Evolutionary conservation across 2,329 filamentous ascomycete genomes (phyloP).

Genomic region (Colletotrichum gigasporum): DNA sequence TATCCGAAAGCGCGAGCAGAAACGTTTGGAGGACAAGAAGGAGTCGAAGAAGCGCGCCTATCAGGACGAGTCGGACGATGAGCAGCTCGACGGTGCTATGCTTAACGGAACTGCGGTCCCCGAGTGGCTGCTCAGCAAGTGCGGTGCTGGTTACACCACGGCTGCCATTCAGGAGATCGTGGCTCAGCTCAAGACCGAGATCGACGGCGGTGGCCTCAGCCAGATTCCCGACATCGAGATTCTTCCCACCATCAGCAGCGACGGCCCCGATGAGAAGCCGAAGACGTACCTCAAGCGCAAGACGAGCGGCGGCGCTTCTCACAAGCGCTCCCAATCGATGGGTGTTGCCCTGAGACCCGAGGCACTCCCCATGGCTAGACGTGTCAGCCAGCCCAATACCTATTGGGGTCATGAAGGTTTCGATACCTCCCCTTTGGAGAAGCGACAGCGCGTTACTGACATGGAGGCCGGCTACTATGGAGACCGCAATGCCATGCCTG

Average conservation of each 20-base stretch:
- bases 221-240: constrained; percentile 69
- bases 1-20: constrained; percentile 71
- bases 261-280: constrained; percentile 38
- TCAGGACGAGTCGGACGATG: constrained; percentile 39
- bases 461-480: constrained; percentile 32
- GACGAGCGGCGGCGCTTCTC: constrained; percentile 33
- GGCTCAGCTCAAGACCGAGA: constrained; percentile 53
- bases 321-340: constrained; percentile 48
- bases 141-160: constrained; percentile 58
- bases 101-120: constrained; percentile 53
- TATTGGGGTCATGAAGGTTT: constrained; percentile 32
- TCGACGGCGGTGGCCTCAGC: constrained; percentile 50
- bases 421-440: constrained; percentile 36
- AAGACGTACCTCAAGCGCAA: constrained; percentile 40
- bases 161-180: constrained; percentile 58
- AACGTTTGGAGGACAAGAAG: constrained; percentile 58
- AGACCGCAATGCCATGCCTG: constrained; percentile 35
- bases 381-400: constrained; percentile 38
- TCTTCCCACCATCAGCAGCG: constrained; percentile 61
- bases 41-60: constrained; percentile 42
- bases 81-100: constrained; percentile 42
- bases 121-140: constrained; percentile 57
- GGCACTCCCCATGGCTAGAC: constrained; percentile 37
- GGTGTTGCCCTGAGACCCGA: constrained; percentile 37
- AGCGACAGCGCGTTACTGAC: constrained; percentile 40